Conservation (phyloP, 331 rosid species). For the Quercus lobata region DNA sequence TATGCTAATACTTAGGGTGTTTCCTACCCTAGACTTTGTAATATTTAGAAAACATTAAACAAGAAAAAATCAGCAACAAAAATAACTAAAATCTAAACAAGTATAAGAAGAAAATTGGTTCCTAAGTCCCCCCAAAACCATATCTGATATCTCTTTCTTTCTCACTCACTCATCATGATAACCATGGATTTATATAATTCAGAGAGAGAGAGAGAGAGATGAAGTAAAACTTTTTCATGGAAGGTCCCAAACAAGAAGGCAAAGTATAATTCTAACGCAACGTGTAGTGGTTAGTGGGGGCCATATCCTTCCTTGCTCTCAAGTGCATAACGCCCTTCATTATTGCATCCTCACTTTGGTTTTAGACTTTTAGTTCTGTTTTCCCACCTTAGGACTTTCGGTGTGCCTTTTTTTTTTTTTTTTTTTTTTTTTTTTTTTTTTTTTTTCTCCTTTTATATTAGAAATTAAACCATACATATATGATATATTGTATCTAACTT, state of each 20-base stretch:
- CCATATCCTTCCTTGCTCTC: slow-evolving; percentile 36
- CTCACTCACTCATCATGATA: slow-evolving; percentile 15
- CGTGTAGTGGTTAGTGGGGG: slow-evolving; percentile 48
- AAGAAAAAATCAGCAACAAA: too few species aligned
- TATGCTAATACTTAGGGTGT: too few species aligned
- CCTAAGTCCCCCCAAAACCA: too few species aligned
- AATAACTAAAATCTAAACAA: too few species aligned
- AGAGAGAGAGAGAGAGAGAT: slow-evolving; percentile 20
- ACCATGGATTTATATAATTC: slow-evolving; percentile 19
- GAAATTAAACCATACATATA: background rate
- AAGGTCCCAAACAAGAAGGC: slow-evolving; percentile 31
- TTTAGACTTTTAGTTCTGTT: background rate
- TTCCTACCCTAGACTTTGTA: too few species aligned
- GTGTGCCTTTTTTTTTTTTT: background rate
- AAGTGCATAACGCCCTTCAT: slow-evolving; percentile 42
- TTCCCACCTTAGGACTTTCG: slow-evolving; percentile 28
- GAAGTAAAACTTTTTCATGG: slow-evolving; percentile 15
- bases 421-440: too few species aligned
- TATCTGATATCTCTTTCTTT: background rate
- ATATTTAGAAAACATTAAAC: too few species aligned
- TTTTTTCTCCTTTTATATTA: background rate
- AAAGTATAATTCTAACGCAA: slow-evolving; percentile 33
- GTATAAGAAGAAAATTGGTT: background rate
- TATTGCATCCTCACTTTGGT: slow-evolving; percentile 36
- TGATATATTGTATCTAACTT: background rate